These are phyloP conservation scores for Eucalyptus tenuipes DNA, from an alignment of 345 rosid species.

Conservation along the genomic window DNA sequence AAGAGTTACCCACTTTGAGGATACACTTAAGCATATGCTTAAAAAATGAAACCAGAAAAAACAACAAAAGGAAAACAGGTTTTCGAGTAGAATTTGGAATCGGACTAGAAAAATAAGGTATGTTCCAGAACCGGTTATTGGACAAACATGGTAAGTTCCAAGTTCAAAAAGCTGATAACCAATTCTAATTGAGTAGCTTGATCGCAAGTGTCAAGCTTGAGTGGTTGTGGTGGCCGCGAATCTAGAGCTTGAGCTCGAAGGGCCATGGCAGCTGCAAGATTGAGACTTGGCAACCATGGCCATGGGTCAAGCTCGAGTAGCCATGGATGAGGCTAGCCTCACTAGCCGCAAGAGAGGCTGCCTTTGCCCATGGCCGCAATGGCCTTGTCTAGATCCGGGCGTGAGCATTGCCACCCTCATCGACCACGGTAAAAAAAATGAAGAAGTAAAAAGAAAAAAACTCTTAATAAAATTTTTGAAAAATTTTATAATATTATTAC, in stretches of 20 bases:
- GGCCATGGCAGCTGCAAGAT: not conserved
- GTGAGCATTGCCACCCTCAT: not conserved
- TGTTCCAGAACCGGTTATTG: fast-evolving
- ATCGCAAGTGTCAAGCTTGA: not conserved
- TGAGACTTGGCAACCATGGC: not conserved
- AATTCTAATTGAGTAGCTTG: not conserved
- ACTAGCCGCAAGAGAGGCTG: not conserved
- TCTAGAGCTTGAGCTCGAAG: fast-evolving
- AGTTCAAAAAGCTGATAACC: fast-evolving
- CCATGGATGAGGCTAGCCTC: not conserved
- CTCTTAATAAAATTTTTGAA: no score
- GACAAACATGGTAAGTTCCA: no score
- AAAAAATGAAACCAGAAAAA: not conserved
- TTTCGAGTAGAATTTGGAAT: not conserved
- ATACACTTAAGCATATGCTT: not conserved
- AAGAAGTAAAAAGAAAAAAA: no score
- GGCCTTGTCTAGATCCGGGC: fast-evolving
- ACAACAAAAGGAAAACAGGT: no score
- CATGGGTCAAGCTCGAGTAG: not conserved
- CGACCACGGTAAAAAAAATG: fast-evolving
- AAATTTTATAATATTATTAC: no score
- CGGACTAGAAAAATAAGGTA: fast-evolving
- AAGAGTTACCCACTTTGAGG: not conserved
- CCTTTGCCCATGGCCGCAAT: fast-evolving
- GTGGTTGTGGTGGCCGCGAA: fast-evolving